These are phyloP conservation scores for Ceratocystis smalleyi DNA, from an alignment of 2,329 filamentous ascomycete species.

Conservation along the genomic window DNA sequence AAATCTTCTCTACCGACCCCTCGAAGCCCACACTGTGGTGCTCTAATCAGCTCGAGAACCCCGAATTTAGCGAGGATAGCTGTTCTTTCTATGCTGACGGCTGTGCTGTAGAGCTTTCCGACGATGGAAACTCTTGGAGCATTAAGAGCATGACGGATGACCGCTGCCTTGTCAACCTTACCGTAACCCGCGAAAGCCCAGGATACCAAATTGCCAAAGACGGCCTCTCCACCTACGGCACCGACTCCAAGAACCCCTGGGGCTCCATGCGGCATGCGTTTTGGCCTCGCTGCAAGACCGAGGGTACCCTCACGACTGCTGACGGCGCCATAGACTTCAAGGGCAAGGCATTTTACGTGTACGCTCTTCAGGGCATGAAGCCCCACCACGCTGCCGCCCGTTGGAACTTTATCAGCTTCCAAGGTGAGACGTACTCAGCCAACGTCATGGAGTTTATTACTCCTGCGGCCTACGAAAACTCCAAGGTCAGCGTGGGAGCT, in stretches of 20 bases:
- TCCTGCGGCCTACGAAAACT: constrained; percentile 79
- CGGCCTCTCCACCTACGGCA: constrained; percentile 73
- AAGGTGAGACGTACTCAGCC: constrained; percentile 72
- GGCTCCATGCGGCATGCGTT: constrained; percentile 83
- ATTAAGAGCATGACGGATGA: constrained; percentile 84
- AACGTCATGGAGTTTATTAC: constrained; percentile 94
- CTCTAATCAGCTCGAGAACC: constrained; percentile 61
- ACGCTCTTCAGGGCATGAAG: constrained; percentile 96
- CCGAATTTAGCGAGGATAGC: constrained; percentile 72
- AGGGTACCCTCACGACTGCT: constrained; percentile 72
- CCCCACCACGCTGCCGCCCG: constrained; percentile 83
- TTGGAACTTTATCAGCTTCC: constrained; percentile 92
- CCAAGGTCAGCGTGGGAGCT: constrained; percentile 66
- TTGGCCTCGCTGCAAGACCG: constrained; percentile 73
- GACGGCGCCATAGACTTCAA: constrained; percentile 69
- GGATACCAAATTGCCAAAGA: constrained; percentile 75
- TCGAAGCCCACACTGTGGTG: constrained; percentile 68
- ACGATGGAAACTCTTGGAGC: constrained; percentile 65
- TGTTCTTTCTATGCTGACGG: constrained; percentile 74
- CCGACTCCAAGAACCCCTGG: constrained; percentile 75
- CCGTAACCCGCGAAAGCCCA: constrained; percentile 57
- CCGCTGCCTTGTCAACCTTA: constrained; percentile 70
- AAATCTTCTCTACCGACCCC: constrained; percentile 66
- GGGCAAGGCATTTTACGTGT: constrained; percentile 63
- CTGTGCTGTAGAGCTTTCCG: constrained; percentile 69